Evolutionary conservation across 345 rosid species (phyloP), one percentile per base, ranked within the genome.

Genomic region (Salix viminalis): DNA sequence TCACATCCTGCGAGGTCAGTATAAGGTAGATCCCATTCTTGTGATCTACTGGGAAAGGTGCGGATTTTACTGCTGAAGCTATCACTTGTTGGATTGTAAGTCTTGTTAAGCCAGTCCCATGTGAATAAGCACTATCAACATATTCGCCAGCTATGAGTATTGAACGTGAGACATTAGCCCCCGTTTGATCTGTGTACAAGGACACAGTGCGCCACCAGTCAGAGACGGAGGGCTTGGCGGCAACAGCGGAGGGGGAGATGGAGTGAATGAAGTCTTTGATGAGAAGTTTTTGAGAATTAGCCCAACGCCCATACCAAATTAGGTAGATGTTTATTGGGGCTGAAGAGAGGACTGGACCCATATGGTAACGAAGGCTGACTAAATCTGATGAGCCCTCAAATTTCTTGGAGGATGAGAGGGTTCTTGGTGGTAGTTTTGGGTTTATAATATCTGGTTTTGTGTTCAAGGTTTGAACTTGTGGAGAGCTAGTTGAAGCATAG

Each of bases 321-420:
- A 93, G 84, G 82, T 93, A 90, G 76, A 96, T 85, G 83, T 91
- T 96, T 65, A 96, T 91, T 3, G 97, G 98, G 0, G 92, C 68
- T 12, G 96, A 89, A 10, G 99, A 89, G 66, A 96, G 96, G 4
- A 96, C 99, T 0, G 99, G 99, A 19, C 99, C 99, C 99, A 96
- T 96, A 69, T 96, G 99, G 90, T 96, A 96, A 0, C 93, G 92
- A 80, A 96, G 96, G n/a, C 90, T 79, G 71, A 96, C 83, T 0
- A 96, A 70, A 70, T 92, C 82, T 0, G 99, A 96, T 3, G 99
- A 96, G 71, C 99, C 99, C 80, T 96, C 98, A 73, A 81, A 90
- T 72, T 84, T 89, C 74, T 93, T 93, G 0, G 90, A 88, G 6
- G 90, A 14, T 13, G 97, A 77, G 64, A 91, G 88, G 39, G 91